A percentile compares a stretch with the other conserved stretches of the same genome.
Evolutionary conservation across 2,329 filamentous ascomycete genomes (phyloP).

Genomic region (Claviceps citrina): DNA sequence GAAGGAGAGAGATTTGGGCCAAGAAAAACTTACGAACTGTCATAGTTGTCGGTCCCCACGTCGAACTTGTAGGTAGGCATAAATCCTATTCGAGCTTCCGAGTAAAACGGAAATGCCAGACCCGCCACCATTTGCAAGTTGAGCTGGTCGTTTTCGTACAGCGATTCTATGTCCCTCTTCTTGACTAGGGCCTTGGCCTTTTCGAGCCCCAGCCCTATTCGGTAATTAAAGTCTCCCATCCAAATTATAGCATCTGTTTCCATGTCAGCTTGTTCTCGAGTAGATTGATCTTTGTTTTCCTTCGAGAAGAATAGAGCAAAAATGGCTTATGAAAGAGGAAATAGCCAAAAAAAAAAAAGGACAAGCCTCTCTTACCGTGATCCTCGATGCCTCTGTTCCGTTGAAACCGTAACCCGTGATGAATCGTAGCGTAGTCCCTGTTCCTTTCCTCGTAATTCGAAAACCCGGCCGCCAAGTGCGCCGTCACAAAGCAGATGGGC

Average conservation of each 20-base stretch:
- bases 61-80: slow-evolving; percentile 94
- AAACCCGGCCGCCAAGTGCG: slow-evolving; percentile 90
- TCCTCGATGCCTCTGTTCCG: slow-evolving; percentile 81
- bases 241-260: slow-evolving; percentile 62
- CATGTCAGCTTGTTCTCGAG: neutral
- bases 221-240: slow-evolving; percentile 97
- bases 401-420: slow-evolving; percentile 76
- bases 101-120: slow-evolving; percentile 78
- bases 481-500: slow-evolving; percentile 86
- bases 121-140: slow-evolving; percentile 95
- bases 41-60: slow-evolving; percentile 73
- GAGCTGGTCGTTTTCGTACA: slow-evolving; percentile 89
- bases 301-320: neutral
- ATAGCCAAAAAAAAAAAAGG: neutral
- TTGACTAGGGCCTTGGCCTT: slow-evolving; percentile 60
- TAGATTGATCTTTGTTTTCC: no score
- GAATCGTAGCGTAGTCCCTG: slow-evolving; percentile 79
- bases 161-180: slow-evolving; percentile 53
- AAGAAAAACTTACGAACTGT: slow-evolving; percentile 55
- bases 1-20: no score
- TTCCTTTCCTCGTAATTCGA: slow-evolving; percentile 95
- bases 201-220: slow-evolving; percentile 72
- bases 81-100: slow-evolving; percentile 76
- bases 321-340: neutral
- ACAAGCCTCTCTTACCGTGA: slow-evolving; percentile 41